Percentiles rank a stretch among this genome's conserved stretches.
phyloP scores from a whole-genome alignment of 192 early-diverging fungal species.

The Thamnidium elegans region DNA sequence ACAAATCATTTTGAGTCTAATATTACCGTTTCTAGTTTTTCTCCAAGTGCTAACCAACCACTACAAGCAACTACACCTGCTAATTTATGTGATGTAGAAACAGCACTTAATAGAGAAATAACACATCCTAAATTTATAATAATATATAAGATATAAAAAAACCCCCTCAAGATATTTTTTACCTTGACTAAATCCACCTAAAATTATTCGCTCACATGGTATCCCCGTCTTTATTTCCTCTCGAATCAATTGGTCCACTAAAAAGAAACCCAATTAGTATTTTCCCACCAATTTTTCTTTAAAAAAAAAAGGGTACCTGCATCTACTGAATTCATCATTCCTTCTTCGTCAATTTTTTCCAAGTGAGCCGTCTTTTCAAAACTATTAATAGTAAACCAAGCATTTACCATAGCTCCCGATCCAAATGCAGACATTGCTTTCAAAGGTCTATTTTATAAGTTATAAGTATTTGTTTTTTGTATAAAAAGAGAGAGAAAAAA shows the following conservation, averaged over 20 bases:
- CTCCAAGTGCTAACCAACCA: conserved; percentile 70
- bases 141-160: not conserved
- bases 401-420: conserved; percentile 38
- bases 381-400: conserved; percentile 80
- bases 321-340: conserved; percentile 62
- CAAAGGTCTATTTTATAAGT: conserved; percentile 46
- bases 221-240: conserved; percentile 78
- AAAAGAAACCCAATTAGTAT: not conserved
- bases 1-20: not conserved
- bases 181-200: conserved; percentile 94
- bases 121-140: conserved; percentile 36
- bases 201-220: conserved; percentile 77
- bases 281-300: not conserved
- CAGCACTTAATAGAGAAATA: conserved; percentile 63
- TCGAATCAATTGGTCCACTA: conserved; percentile 58
- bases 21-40: conserved; percentile 43
- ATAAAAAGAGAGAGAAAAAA: not conserved
- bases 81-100: conserved; percentile 65
- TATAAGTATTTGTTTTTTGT: too few species aligned
- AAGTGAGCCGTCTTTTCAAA: conserved; percentile 45
- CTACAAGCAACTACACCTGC: conserved; percentile 72
- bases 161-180: not conserved
- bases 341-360: conserved; percentile 62
- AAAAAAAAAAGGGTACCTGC: conserved; percentile 20
- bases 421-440: conserved; percentile 71